Evolutionary conservation across 192 early-diverging fungal genomes (phyloP), one percentile per base, ranked within the genome.

Genomic region (Chytriomyces sp.): DNA sequence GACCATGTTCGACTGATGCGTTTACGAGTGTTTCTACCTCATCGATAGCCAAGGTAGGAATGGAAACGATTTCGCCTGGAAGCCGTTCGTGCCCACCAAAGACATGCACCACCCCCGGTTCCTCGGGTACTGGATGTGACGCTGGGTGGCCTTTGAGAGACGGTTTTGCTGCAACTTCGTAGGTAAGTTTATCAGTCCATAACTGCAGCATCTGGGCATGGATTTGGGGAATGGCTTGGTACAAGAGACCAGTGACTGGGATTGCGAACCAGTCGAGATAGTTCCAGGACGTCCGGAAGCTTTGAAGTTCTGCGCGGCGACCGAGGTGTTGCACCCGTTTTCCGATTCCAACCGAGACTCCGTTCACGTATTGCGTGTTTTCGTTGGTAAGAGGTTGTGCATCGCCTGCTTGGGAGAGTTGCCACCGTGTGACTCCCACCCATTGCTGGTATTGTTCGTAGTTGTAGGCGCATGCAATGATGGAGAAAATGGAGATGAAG

Each of bases 381-480:
- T 78, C 76, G 24, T n/a, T 77, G 10, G 62, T 67, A 48, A 81
- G 20, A 5, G 46, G 49, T 45, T 63, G 50, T 13, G 45, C 11
- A 6, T 64, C 80, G 64, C 76, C 80, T 13, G 62, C 60, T 4
- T 26, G 8, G 16, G 20, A 44, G 6, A 74, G 28, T 7, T n/a
- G 10, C 84, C 84, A 85, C 24, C 84, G 76, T 44, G 80, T 64
- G 45, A 59, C 44, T 26, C 78, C 81, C 64, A 78, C 77, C 81
- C 81, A 85, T 23, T 60, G 71, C 18, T 83, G 76, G 70, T 85
- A 85, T 23, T 53, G 67, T 45, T 85, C 80, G 77, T 85, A 81
- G 49, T 81, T 69, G 69, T 59, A 73, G 45, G 82, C 50, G 35
- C 43, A 79, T 9, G 64, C 26, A 45, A 85, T 24, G 45, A 77